phyloP scores from a whole-genome alignment of 2,329 filamentous ascomycete species.

The Alternaria sp. region DNA sequence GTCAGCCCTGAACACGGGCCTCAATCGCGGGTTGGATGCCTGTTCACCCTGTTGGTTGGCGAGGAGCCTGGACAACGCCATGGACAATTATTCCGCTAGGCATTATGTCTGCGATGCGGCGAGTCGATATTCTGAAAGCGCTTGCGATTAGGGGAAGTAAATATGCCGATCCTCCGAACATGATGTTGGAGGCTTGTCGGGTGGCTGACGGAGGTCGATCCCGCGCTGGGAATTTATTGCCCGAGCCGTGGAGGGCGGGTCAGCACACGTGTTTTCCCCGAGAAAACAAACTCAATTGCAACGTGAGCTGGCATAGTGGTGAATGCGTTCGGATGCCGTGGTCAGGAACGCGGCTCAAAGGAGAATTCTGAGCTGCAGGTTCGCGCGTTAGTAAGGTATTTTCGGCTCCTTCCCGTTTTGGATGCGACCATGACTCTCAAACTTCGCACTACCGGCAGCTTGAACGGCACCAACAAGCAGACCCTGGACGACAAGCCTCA shows the following conservation, averaged over 20 bases:
- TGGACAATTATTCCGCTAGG: not conserved
- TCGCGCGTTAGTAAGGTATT: not conserved
- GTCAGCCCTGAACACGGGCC: constrained; percentile 7
- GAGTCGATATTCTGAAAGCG: constrained; percentile 3
- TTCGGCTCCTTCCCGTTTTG: not conserved
- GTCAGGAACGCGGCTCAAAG: not conserved
- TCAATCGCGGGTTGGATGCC: not conserved
- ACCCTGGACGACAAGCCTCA: constrained; percentile 1
- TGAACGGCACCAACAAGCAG: not conserved
- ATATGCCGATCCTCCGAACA: constrained; percentile 3
- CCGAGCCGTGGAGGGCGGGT: not conserved
- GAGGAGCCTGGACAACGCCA: not conserved
- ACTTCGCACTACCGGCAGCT: constrained; percentile 1
- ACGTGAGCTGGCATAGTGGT: no score
- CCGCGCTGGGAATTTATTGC: constrained; percentile 8
- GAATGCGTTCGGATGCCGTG: not conserved
- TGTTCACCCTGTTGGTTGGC: not conserved
- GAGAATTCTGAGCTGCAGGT: not conserved
- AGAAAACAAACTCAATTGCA: not conserved
- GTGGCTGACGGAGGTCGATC: constrained; percentile 8
- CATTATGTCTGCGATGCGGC: not conserved
- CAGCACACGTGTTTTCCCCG: not conserved
- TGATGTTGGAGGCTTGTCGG: constrained; percentile 4
- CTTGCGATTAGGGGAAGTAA: not conserved
- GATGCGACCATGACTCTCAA: constrained; percentile 12